These are phyloP conservation scores for Nannochloropsis oceanica DNA, from an alignment of 108 stramenopile species.

Conservation along the genomic window DNA sequence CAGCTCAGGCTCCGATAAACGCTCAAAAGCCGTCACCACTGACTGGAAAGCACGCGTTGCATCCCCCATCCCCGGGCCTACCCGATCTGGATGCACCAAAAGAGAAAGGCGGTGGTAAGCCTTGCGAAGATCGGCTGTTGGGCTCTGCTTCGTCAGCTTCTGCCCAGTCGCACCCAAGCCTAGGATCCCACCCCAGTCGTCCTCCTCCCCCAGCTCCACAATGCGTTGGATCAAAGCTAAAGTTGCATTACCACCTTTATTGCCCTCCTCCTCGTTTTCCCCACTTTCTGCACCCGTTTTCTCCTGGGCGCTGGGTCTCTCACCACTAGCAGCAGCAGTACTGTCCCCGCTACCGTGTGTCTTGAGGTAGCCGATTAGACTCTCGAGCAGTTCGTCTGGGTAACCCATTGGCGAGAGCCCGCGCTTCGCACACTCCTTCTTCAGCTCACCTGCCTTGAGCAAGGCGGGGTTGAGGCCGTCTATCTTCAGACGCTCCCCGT, in stretches of 20 bases:
- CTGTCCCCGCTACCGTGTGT: not conserved
- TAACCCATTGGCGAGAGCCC: conserved; percentile 7
- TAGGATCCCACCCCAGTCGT: not conserved
- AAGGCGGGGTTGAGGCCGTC: not conserved
- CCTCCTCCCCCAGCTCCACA: not conserved
- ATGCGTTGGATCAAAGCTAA: not conserved
- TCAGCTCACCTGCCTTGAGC: not conserved
- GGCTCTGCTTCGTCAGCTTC: not conserved
- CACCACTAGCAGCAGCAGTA: not conserved
- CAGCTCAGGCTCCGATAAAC: not conserved
- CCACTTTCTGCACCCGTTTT: not conserved
- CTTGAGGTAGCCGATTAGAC: not conserved
- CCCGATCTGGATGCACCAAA: not conserved
- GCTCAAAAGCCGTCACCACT: conserved; percentile 12
- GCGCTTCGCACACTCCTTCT: not conserved
- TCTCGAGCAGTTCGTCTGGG: conserved; percentile 2
- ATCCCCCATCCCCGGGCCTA: not conserved
- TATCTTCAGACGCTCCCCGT: not conserved
- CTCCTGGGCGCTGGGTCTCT: not conserved
- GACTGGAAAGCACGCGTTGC: conserved; percentile 13
- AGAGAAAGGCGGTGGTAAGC: not conserved
- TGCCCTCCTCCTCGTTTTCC: not conserved
- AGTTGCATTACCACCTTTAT: not conserved
- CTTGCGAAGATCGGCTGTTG: not conserved
- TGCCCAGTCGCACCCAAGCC: not conserved